Evolutionary conservation across 805 yeast species (phyloP), one percentile per base, ranked within the genome.

Genomic region (Hanseniaspora meyeri): DNA sequence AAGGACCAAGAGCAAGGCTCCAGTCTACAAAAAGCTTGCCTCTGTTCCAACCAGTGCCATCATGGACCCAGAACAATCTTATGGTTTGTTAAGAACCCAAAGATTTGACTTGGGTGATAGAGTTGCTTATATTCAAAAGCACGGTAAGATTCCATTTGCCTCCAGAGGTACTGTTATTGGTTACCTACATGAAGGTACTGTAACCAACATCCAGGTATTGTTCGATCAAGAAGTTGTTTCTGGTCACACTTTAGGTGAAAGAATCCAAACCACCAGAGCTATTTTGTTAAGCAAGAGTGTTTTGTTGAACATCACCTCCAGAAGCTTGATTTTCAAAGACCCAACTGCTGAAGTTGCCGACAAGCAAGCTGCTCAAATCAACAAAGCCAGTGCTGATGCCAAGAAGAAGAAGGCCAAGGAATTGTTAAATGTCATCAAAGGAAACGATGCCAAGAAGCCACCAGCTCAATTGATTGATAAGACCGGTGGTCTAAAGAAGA

Each of bases 101-200:
- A 71, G 75, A 48, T 93, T 93, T 66, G 76, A 78, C 32, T 74
- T 93, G 24, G 98, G 98, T 63, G 97, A 93, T 65, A 79, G 98
- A 59, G 87, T 93, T 34, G 77, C 86, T 27, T 89, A 87, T 62
- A 85, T 88, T 24, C 84, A 85, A 62, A 86, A 83, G 62, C 81
- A 86, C 27, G 97, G 97, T 52, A 88, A 87, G 65, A 95, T 90
- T 16, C 95, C 96, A 31, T 70, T 83, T 57, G 88, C 85, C 65
- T 77, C 87, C 29, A 85, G 85, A 64, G 99, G 99, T 67, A 89
- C 96, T 0, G 95, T 93, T 55, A 84, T 87, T 51, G 83, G 85
- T 9, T 87, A 87, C 43, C 76, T 80, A 38, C 79, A 82, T 62
- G 75, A 80, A 38, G 78, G 80, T 10, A 64, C 71, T n/a, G 70